Evolutionary conservation across 1,284 basidiomycete species (phyloP).

Genomic region (Pyrrhoderma noxium): DNA sequence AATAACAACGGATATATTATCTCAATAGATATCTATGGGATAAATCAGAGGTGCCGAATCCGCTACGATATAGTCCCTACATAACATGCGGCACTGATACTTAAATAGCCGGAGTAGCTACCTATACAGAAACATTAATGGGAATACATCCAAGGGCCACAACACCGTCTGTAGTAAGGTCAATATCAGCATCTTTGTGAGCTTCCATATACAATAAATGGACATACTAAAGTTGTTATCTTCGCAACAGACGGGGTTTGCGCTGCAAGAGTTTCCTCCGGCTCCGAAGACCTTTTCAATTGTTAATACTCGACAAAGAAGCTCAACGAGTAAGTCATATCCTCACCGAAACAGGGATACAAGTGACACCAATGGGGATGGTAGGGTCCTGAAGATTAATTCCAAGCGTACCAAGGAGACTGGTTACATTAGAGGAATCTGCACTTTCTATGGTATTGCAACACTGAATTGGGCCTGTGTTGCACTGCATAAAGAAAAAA

Average conservation of each 20-base stretch:
- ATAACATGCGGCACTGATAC: no score
- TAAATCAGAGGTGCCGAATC: not conserved
- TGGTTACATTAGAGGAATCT: not conserved
- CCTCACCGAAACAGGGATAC: slow-evolving; percentile 17
- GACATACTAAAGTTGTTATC: slow-evolving; percentile 12
- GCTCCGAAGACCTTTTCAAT: slow-evolving; percentile 9
- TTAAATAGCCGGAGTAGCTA: no score
- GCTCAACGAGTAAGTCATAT: not conserved
- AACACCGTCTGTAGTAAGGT: slow-evolving; percentile 8
- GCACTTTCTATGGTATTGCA: slow-evolving; percentile 10
- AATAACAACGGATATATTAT: not conserved
- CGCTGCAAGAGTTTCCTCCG: slow-evolving; percentile 1
- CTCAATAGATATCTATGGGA: not conserved
- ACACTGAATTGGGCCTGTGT: slow-evolving; percentile 15
- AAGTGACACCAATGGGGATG: slow-evolving; percentile 12
- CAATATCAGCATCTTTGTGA: not conserved
- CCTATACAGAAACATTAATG: slow-evolving; percentile 5
- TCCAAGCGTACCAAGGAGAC: slow-evolving; percentile 8
- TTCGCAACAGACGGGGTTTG: slow-evolving; percentile 16
- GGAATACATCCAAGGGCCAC: slow-evolving; percentile 16
- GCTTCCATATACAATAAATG: not conserved
- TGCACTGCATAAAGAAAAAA: slow-evolving; percentile 3
- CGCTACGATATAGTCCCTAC: no score
- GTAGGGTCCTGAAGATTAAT: slow-evolving; percentile 5
- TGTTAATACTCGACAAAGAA: no score